A percentile compares a stretch with the other conserved stretches of the same genome.
phyloP scores from a whole-genome alignment of 2,329 filamentous ascomycete species.

The Colletotrichum neosansevieriae region DNA sequence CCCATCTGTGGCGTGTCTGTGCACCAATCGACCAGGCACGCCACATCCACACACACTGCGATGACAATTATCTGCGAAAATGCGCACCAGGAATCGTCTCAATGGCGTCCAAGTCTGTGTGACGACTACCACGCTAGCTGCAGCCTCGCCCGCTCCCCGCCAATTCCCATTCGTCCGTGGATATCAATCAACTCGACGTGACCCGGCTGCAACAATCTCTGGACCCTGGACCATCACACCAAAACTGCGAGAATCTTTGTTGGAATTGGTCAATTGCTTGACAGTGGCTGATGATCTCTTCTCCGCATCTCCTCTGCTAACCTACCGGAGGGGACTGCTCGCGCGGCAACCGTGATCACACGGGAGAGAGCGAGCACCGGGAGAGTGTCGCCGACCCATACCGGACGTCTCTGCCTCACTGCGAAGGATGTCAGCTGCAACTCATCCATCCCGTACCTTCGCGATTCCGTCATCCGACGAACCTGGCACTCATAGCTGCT shows the following conservation, averaged over 20 bases:
- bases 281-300: conserved; percentile 10
- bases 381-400: conserved; percentile 16
- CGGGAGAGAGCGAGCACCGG: conserved; percentile 5
- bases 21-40: conserved; percentile 43
- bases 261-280: conserved; percentile 13
- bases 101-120: conserved; percentile 34
- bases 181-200: conserved; percentile 3
- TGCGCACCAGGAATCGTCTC: conserved; percentile 17
- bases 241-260: conserved; percentile 18
- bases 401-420: conserved; percentile 14
- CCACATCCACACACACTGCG: background rate
- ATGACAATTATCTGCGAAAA: conserved; percentile 8
- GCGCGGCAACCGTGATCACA: background rate
- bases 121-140: conserved; percentile 26
- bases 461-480: conserved; percentile 21
- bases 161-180: conserved; percentile 19
- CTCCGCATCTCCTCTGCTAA: background rate
- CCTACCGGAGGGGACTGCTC: background rate
- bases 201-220: conserved; percentile 27
- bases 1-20: conserved; percentile 40
- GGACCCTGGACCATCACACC: conserved; percentile 18
- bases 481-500: conserved; percentile 13
- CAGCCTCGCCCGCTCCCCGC: conserved; percentile 30
- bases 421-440: conserved; percentile 7
- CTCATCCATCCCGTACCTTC: conserved; percentile 7